phyloP scores from a whole-genome alignment of 2,329 filamentous ascomycete genomes.

The Neofusicoccum sp. region DNA sequence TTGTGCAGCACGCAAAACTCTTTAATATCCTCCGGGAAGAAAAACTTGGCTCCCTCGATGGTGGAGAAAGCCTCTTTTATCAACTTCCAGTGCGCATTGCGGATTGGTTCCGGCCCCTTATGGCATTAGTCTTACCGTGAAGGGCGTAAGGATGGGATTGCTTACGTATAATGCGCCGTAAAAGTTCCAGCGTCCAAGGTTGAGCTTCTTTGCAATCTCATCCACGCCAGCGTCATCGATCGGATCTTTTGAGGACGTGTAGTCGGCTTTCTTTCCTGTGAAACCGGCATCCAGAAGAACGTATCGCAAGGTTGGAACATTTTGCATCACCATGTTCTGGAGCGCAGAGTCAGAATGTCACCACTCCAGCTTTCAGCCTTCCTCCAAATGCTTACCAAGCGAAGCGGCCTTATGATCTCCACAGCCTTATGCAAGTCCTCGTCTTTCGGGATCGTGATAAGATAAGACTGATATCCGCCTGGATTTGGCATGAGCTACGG shows the following conservation, averaged over 20 bases:
- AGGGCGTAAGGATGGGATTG: too few relatives aligned
- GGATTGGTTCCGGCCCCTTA: slow-evolving; percentile 25
- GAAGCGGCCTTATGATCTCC: slow-evolving; percentile 53
- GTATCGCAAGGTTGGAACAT: slow-evolving; percentile 47
- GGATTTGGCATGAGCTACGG: slow-evolving; percentile 55
- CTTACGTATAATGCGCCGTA: slow-evolving; percentile 45
- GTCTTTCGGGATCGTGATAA: slow-evolving; percentile 51
- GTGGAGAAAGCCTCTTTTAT: slow-evolving; percentile 40
- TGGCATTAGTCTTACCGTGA: neutral
- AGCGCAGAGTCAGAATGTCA: neutral
- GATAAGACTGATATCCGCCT: slow-evolving; percentile 49
- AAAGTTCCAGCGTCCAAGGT: slow-evolving; percentile 51
- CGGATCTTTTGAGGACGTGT: slow-evolving; percentile 32
- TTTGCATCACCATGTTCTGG: slow-evolving; percentile 45
- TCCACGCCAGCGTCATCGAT: slow-evolving; percentile 46
- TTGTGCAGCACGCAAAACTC: slow-evolving; percentile 35
- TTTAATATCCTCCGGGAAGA: slow-evolving; percentile 39
- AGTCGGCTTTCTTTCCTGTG: slow-evolving; percentile 40
- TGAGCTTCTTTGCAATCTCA: slow-evolving; percentile 43
- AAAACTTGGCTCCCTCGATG: slow-evolving; percentile 37
- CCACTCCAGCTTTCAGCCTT: neutral
- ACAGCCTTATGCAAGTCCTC: slow-evolving; percentile 53
- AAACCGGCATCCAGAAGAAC: slow-evolving; percentile 46
- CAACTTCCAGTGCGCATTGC: slow-evolving; percentile 36
- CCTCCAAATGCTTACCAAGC: neutral